These are phyloP conservation scores for Citropsis articulata DNA, from an alignment of 345 rosid species.

Conservation along the genomic window DNA sequence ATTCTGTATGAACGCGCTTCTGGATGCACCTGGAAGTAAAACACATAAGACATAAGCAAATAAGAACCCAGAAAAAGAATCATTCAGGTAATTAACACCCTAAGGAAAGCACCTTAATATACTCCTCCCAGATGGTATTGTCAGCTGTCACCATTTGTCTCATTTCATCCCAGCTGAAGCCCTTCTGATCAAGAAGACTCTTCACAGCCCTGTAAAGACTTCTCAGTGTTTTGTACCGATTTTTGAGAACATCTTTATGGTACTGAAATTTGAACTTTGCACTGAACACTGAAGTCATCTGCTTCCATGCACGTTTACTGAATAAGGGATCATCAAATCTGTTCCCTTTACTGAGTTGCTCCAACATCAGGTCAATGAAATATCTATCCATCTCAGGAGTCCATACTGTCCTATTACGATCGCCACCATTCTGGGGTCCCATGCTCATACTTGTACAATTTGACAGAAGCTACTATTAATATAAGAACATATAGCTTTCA, in stretches of 20 bases:
- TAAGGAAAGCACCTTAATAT: slow-evolving; percentile 59
- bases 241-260: slow-evolving; percentile 71
- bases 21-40: slow-evolving; percentile 48
- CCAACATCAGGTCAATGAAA: slow-evolving; percentile 69
- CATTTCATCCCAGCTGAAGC: slow-evolving; percentile 67
- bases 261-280: slow-evolving; percentile 57
- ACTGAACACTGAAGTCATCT: slow-evolving; percentile 63
- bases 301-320: slow-evolving; percentile 83
- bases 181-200: slow-evolving; percentile 51
- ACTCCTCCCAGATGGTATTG: slow-evolving; percentile 62
- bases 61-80: background rate
- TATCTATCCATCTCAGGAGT: slow-evolving; percentile 84
- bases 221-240: slow-evolving; percentile 62
- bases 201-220: slow-evolving; percentile 57
- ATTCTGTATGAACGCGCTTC: slow-evolving; percentile 57
- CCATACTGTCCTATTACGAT: slow-evolving; percentile 76
- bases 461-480: background rate
- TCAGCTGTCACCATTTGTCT: slow-evolving; percentile 71
- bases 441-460: slow-evolving; percentile 34
- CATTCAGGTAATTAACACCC: background rate
- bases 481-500: background rate
- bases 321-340: slow-evolving; percentile 68
- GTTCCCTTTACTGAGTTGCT: slow-evolving; percentile 70
- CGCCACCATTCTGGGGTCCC: slow-evolving; percentile 29
- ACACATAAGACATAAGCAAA: slow-evolving; percentile 16